Evolutionary conservation across 2,329 filamentous ascomycete genomes (phyloP).

Genomic region (Aspergillus tamarii): DNA sequence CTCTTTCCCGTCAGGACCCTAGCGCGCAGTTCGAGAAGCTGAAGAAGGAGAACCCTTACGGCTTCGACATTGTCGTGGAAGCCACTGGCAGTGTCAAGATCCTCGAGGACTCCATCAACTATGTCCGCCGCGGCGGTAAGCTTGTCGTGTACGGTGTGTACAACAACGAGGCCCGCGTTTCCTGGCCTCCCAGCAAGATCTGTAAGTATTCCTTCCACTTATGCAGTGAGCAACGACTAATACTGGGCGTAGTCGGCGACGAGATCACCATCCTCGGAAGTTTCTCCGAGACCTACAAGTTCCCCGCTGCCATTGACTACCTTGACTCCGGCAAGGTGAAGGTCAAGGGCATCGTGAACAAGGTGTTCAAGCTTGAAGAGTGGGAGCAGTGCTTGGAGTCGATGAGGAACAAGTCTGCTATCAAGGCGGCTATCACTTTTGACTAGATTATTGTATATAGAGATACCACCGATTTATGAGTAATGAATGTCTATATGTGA

Average conservation of each 20-base stretch:
- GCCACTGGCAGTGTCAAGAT: constrained; percentile 71
- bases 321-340: constrained; percentile 49
- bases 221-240: background rate
- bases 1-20: constrained; percentile 54
- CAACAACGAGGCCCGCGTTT: constrained; percentile 62
- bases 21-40: constrained; percentile 64
- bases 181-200: constrained; percentile 73
- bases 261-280: constrained; percentile 75
- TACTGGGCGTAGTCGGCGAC: constrained; percentile 43
- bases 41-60: constrained; percentile 68
- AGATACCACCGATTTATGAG: constrained; percentile 11
- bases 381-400: constrained; percentile 71
- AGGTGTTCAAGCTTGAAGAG: constrained; percentile 72
- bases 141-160: constrained; percentile 75
- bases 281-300: constrained; percentile 75
- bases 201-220: constrained; percentile 48
- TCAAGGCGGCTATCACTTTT: constrained; percentile 75
- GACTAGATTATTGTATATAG: constrained; percentile 48
- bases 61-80: constrained; percentile 74
- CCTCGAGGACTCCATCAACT: constrained; percentile 71
- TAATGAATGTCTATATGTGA: constrained; percentile 6
- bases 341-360: constrained; percentile 71
- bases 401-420: constrained; percentile 72
- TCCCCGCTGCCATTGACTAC: constrained; percentile 62
- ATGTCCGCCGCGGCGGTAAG: constrained; percentile 71